Evolutionary conservation across 2,329 filamentous ascomycete species (phyloP).

Genomic region (Penicillium janthinellum): DNA sequence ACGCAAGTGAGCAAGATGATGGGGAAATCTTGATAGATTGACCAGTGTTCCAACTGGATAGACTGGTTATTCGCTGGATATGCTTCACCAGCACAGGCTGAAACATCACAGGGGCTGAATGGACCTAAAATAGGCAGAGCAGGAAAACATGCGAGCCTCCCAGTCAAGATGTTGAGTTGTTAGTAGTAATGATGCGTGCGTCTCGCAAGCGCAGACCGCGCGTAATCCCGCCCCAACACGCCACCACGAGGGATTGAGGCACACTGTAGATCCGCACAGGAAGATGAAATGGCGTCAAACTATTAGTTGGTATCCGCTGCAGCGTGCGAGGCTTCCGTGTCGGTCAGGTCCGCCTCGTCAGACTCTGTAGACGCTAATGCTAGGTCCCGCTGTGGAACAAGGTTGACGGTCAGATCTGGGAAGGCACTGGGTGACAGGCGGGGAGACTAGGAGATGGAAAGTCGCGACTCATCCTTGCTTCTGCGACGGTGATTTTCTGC

Average conservation of each 20-base stretch:
- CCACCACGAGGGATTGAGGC: background rate
- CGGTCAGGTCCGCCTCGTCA: constrained; percentile 24
- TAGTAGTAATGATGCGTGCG: background rate
- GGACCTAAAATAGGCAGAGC: background rate
- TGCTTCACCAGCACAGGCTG: background rate
- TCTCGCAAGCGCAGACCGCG: background rate
- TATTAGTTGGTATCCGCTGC: constrained; percentile 4
- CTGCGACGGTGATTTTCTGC: constrained; percentile 11
- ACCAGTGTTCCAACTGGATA: background rate
- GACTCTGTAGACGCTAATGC: constrained; percentile 21
- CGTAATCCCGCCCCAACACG: background rate
- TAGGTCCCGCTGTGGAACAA: constrained; percentile 22
- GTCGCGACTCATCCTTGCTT: constrained; percentile 6
- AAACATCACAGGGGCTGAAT: background rate
- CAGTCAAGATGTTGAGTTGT: background rate
- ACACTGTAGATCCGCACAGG: constrained; percentile 3
- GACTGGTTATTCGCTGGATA: background rate
- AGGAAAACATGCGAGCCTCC: background rate
- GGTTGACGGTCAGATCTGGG: constrained; percentile 16
- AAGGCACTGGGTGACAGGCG: constrained; percentile 17
- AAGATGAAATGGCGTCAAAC: constrained; percentile 3
- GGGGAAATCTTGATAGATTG: background rate
- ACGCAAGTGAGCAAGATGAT: background rate
- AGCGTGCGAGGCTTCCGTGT: constrained; percentile 7
- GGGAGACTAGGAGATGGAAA: constrained; percentile 10